phyloP scores from a whole-genome alignment of 257 asterid species.

The Salvia rosmarinus region DNA sequence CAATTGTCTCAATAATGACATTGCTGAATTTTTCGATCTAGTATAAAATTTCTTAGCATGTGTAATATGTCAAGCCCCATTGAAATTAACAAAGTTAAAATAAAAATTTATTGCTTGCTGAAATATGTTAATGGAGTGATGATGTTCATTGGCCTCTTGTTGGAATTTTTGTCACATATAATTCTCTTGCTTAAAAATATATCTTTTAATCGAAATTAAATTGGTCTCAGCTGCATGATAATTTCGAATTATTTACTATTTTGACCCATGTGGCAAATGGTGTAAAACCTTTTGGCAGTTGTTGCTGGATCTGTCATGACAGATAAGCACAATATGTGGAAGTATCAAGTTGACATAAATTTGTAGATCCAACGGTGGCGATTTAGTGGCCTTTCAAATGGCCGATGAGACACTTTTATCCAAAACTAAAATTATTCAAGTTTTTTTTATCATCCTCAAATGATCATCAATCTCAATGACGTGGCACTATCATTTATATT shows the following conservation, averaged over 20 bases:
- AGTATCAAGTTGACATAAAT: background rate
- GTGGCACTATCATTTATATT: background rate
- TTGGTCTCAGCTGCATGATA: background rate
- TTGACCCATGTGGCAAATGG: conserved; percentile 32
- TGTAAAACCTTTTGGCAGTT: conserved; percentile 17
- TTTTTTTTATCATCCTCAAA: background rate
- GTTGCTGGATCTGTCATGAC: conserved; percentile 31
- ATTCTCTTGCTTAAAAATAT: background rate
- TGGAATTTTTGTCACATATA: background rate
- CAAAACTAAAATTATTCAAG: background rate
- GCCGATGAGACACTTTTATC: conserved; percentile 31
- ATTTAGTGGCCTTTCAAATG: conserved; percentile 30
- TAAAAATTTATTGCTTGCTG: background rate
- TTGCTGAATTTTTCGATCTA: background rate
- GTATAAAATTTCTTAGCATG: background rate
- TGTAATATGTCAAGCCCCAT: background rate
- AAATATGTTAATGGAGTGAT: background rate
- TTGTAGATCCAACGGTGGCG: conserved; percentile 30
- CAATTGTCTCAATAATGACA: background rate
- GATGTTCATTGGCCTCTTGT: background rate
- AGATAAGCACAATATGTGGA: conserved; percentile 40
- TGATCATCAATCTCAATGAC: background rate
- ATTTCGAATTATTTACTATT: background rate
- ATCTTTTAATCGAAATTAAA: too few species aligned
- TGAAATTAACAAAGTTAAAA: background rate